Conservation (phyloP, 2,329 filamentous ascomycete genomes). For the Camillea tinctor region DNA sequence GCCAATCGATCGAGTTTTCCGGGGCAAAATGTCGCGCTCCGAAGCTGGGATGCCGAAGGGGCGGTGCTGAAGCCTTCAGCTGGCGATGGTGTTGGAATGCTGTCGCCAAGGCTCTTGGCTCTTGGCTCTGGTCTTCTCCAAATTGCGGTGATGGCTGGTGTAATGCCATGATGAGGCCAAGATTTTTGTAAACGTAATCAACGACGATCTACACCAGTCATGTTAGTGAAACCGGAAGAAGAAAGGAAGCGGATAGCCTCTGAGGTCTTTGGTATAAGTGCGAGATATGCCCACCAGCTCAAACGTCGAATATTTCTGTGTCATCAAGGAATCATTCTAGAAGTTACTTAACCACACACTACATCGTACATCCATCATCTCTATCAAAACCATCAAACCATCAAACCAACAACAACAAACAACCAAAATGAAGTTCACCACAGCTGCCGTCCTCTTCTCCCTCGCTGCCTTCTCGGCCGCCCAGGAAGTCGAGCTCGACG, state of each 20-base stretch:
- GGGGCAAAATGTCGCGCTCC: not conserved
- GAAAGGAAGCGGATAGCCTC: not conserved
- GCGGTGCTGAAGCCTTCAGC: not conserved
- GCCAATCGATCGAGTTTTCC: not conserved
- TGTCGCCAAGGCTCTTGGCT: not conserved
- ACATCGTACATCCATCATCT: too few relatives aligned
- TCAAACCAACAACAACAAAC: not conserved
- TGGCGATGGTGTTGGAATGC: not conserved
- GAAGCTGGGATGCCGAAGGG: not conserved
- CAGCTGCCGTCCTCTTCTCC: not conserved
- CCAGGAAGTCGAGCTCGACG: not conserved
- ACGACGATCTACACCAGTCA: not conserved
- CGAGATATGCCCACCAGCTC: not conserved
- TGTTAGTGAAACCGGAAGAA: not conserved
- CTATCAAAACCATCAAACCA: slow-evolving; percentile 30
- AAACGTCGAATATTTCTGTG: not conserved
- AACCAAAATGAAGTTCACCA: slow-evolving; percentile 2
- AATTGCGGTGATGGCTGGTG: not conserved
- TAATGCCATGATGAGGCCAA: not conserved
- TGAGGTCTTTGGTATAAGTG: not conserved
- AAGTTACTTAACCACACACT: too few relatives aligned
- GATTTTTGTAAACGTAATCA: not conserved
- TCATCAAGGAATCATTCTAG: too few relatives aligned
- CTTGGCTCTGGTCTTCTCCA: not conserved
- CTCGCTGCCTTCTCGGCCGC: not conserved